These are phyloP conservation scores for Achaetomiella virescens DNA, from an alignment of 495 filamentous ascomycete genomes.

Conservation along the genomic window DNA sequence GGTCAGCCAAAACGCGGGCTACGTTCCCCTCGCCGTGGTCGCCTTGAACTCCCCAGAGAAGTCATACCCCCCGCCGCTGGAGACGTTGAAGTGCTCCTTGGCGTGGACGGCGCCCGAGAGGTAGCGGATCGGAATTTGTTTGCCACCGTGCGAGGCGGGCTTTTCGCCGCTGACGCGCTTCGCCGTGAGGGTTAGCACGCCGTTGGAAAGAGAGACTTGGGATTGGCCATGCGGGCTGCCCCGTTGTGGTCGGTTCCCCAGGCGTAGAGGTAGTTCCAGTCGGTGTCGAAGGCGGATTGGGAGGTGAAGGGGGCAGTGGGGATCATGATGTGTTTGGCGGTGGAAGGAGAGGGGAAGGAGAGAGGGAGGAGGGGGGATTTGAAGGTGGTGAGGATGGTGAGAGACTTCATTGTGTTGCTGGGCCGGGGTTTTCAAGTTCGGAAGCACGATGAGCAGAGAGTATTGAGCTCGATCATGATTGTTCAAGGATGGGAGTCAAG, in stretches of 20 bases:
- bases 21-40: conserved; percentile 46
- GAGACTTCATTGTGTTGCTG: not conserved
- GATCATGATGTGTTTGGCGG: conserved; percentile 42
- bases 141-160: conserved; percentile 38
- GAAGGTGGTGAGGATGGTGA: not conserved
- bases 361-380: conserved; percentile 5
- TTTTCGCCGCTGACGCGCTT: conserved; percentile 39
- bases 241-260: conserved; percentile 48
- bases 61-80: conserved; percentile 45
- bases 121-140: conserved; percentile 48
- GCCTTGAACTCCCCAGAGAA: conserved; percentile 49
- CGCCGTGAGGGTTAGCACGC: conserved; percentile 42
- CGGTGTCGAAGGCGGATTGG: conserved; percentile 42
- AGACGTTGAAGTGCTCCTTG: conserved; percentile 42
- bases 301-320: conserved; percentile 49
- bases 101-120: conserved; percentile 46
- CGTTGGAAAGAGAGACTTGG: conserved; percentile 32
- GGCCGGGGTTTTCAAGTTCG: not conserved
- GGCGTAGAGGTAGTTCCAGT: conserved; percentile 51
- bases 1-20: conserved; percentile 60
- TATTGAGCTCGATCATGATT: too few relatives aligned
- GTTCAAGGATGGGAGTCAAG: too few relatives aligned
- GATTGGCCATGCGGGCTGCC: conserved; percentile 49
- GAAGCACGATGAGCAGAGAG: not conserved
- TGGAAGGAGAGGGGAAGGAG: conserved; percentile 10